Percentiles rank a stretch among this genome's conserved stretches.
Conservation (phyloP, 106 monocot species). For the Dendrobium nobile region DNA sequence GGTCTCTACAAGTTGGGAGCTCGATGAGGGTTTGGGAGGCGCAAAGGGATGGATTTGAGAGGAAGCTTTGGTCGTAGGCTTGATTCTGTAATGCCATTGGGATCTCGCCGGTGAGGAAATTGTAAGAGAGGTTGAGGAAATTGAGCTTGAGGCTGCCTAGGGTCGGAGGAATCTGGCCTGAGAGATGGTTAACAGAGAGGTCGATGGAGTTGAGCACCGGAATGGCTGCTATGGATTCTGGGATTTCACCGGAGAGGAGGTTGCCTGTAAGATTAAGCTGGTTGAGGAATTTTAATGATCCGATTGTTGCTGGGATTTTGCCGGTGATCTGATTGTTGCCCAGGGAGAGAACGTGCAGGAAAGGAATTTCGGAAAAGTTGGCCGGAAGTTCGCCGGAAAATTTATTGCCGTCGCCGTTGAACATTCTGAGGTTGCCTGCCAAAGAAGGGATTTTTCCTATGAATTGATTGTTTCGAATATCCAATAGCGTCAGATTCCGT, state of each 20-base stretch:
- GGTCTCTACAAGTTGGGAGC: conserved; percentile 13
- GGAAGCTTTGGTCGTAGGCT: conserved; percentile 20
- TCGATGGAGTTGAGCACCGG: conserved; percentile 22
- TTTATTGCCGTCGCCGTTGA: conserved; percentile 37
- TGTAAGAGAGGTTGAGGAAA: conserved; percentile 31
- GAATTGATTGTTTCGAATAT: conserved; percentile 50
- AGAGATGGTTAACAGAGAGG: conserved; percentile 32
- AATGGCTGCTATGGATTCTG: conserved; percentile 14
- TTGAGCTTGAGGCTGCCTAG: conserved; percentile 25
- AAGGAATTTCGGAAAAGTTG: conserved; percentile 12
- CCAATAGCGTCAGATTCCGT: conserved; percentile 36
- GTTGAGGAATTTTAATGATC: conserved; percentile 16
- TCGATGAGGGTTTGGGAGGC: conserved; percentile 10
- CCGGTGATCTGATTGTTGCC: conserved; percentile 43
- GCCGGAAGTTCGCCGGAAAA: conserved; percentile 47
- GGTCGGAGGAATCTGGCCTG: conserved; percentile 23
- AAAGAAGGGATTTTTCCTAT: conserved; percentile 44
- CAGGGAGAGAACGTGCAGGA: conserved; percentile 30
- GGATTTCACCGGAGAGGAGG: conserved; percentile 29
- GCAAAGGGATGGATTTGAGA: conserved; percentile 46
- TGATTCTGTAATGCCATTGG: conserved; percentile 12
- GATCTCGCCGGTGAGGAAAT: conserved; percentile 33
- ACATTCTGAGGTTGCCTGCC: conserved; percentile 16
- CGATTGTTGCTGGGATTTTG: conserved; percentile 26
- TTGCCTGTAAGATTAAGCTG: conserved; percentile 36